A percentile compares a stretch with the other conserved stretches of the same genome.
These are phyloP conservation scores for Leersia perrieri DNA, from an alignment of 176 grass and related monocot genomes.

Conservation along the genomic window DNA sequence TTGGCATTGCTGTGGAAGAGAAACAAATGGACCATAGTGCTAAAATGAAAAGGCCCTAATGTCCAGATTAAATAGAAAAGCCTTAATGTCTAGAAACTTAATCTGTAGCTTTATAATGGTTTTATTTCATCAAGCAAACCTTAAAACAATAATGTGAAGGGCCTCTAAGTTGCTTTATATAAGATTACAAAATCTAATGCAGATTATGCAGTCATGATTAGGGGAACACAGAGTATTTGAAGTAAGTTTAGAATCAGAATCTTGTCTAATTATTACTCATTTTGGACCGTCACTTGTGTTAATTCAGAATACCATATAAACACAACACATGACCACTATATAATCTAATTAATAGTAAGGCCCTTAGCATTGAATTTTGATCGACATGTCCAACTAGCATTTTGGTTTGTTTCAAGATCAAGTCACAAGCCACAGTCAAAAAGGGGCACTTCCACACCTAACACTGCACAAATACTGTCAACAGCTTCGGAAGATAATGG, in stretches of 20 bases:
- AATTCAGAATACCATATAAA: background rate
- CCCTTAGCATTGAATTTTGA: background rate
- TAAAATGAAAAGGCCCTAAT: background rate
- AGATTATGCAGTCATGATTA: background rate
- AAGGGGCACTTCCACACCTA: conserved; percentile 38
- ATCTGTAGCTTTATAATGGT: background rate
- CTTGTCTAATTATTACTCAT: background rate
- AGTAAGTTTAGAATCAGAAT: background rate
- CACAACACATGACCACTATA: background rate
- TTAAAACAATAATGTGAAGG: background rate
- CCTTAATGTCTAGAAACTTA: background rate
- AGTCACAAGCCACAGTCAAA: background rate
- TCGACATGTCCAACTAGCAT: background rate
- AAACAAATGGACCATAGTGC: background rate
- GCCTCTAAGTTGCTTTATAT: background rate
- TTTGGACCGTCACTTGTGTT: background rate
- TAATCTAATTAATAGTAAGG: background rate
- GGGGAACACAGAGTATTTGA: background rate
- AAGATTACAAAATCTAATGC: background rate
- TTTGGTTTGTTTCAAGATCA: background rate
- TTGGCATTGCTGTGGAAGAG: background rate
- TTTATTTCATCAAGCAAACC: background rate
- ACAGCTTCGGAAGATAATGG: conserved; percentile 50
- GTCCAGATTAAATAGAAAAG: background rate
- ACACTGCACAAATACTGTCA: conserved; percentile 41